phyloP scores from a whole-genome alignment of 1,139 yeast genomes.

The Saccharomycopsis phalli region DNA sequence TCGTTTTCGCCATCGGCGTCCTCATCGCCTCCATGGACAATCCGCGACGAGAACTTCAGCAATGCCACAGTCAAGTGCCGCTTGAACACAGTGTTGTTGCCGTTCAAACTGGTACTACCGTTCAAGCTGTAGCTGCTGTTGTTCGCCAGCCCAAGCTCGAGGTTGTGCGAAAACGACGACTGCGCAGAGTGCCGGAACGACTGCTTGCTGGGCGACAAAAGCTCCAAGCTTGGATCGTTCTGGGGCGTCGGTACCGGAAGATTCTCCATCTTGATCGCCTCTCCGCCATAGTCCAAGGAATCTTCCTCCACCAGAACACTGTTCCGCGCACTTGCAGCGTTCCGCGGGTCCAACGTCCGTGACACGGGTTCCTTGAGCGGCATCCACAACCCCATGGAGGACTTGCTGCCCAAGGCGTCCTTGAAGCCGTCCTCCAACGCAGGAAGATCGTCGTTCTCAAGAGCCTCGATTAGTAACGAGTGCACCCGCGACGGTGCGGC shows the following conservation, averaged over 20 bases:
- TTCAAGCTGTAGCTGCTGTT: constrained; percentile 9
- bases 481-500: neutral
- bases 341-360: too few relatives aligned
- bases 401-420: constrained; percentile 10
- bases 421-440: constrained; percentile 7
- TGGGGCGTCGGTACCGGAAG: constrained; percentile 11
- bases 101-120: constrained; percentile 2
- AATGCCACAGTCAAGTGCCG: constrained; percentile 15
- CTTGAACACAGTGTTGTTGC: constrained; percentile 5
- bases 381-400: constrained; percentile 12
- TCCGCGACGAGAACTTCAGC: constrained; percentile 15
- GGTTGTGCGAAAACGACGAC: neutral
- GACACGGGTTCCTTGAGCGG: constrained; percentile 10
- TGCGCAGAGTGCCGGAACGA: constrained; percentile 1
- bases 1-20: constrained; percentile 9
- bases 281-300: neutral
- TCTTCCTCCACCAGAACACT: neutral
- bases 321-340: neutral
- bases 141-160: constrained; percentile 10
- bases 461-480: constrained; percentile 1
- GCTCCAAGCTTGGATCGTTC: constrained; percentile 16
- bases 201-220: constrained; percentile 13
- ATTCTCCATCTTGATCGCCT: constrained; percentile 17
- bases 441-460: constrained; percentile 7
- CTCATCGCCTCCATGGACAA: constrained; percentile 19